Base-by-base conservation (phyloP, 139 green algal genomes). In the Chlamydomonas sp. region DNA sequence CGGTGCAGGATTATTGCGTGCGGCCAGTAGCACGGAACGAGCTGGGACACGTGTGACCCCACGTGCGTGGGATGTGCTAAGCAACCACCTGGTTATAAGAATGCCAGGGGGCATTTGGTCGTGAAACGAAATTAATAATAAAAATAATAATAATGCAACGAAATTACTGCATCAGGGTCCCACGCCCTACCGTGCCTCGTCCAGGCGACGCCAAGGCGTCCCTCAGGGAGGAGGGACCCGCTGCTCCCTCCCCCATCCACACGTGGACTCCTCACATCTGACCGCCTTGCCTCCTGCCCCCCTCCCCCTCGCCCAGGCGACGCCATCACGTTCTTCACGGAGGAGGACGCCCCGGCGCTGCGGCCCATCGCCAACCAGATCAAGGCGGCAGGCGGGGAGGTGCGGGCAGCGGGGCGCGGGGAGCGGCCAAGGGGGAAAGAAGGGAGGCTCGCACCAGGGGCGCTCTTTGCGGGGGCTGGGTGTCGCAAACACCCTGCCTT, bases 281-380 rank as follows among this genome's bases (percentile, higher is more conserved):
- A 66, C 49, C 8, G 62, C 15, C 14, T n/a, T 7, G 61, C 81
- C 9, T n/a, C 62, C 31, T 71, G 63, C 63, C 16, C 69, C 60
- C 49, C 63, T 31, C 15, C 63, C 58, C 57, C 81, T 6, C 59
- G 16, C 49, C 31, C 90, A 94, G 96, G 96, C 60, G 80, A 95
- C 62, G 96, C 96, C 3, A 83, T 98, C 10, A 99, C 97, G 0
- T 96, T 99, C 64, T 99, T 97, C 83, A 96, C 91, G 20, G 97
- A 99, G 84, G 91, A 95, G 14, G 97, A 99, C 72, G 73, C 85
- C 0, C 78, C 87, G 1, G 83, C 90, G 79, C 92, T 99, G 85
- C 90, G 94, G 49, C 86, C 92, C 59, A 94, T 99, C 20, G 97
- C 96, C 10, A 96, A 97, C 86, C 81, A 97, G 8, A 88, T 95